Evolutionary conservation across 805 yeast genomes (phyloP), one percentile per base, ranked within the genome.

Genomic region (Ogataea salicorniae): DNA sequence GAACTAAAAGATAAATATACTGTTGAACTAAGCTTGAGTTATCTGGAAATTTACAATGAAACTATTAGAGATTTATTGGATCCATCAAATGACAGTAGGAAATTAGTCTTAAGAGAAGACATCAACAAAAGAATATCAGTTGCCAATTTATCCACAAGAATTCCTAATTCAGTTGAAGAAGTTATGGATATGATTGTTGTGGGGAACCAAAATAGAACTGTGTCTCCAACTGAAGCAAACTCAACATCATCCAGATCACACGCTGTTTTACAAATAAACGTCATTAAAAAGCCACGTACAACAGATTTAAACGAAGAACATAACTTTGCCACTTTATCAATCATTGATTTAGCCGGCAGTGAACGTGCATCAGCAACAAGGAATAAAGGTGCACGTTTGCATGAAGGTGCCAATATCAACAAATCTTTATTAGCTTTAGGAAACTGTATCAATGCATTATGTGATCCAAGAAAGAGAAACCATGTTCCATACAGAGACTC

Each of bases 391-490:
- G 78, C 75, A 31, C 69, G 96, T 42, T 72, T 92, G 14, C 78
- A 80, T 47, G 98, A 92, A 64, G 97, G 98, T 26, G 98, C 97
- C 14, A 88, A 88, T 63, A 92, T 92, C 61, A 92, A 92, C 69
- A 80, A 83, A 62, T 89, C 97, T 0, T 70, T 92, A 40, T 67
- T 92, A 42, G 96, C 98, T 0, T 72, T 92, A 41, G 98, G 97
- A 0, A 91, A 90, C 60, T 92, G 97, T 66, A 91, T 92, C 52
- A 90, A 89, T 64, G 96, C 97, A 1, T 71, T 91, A 39, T 87
- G 96, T 67, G 90, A 84, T 54, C 79, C 81, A 5, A 74, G 83
- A 47, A 71, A 78, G 43, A 68, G 79, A 49, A 74, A 77, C 57
- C 97, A 90, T 68, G 79, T 92, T 11, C 98, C 98, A 0, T 92